Percentiles rank a stretch among this genome's conserved stretches.
Evolutionary conservation across 306 rosid genomes (phyloP).

Genomic region (Cucumis hystrix): DNA sequence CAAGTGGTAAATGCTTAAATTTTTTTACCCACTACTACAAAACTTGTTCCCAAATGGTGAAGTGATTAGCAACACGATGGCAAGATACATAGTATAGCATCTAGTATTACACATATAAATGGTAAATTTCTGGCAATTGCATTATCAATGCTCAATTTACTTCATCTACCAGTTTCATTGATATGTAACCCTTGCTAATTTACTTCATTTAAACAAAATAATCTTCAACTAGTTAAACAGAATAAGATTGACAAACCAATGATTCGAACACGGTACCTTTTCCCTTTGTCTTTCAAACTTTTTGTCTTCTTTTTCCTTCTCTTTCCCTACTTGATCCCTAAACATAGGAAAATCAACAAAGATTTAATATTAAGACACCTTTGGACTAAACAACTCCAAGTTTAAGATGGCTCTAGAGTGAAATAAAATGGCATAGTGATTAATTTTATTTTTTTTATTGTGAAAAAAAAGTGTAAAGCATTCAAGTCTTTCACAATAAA

Average conservation of each 20-base stretch:
- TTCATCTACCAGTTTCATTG: background rate
- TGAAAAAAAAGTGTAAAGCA: background rate
- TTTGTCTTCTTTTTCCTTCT: constrained; percentile 28
- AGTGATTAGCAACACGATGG: background rate
- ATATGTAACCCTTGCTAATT: background rate
- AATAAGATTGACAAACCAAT: background rate
- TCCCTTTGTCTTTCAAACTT: constrained; percentile 34
- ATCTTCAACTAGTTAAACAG: background rate
- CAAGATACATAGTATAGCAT: background rate
- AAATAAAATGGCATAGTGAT: background rate
- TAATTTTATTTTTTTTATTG: too few species aligned
- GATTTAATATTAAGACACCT: background rate
- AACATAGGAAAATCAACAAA: constrained; percentile 5
- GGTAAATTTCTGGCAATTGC: background rate
- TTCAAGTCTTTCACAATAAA: background rate
- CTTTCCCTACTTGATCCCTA: constrained; percentile 30
- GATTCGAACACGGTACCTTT: constrained; percentile 35
- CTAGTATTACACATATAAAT: background rate
- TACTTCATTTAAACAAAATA: background rate
- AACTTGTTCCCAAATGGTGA: background rate
- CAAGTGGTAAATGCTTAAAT: background rate
- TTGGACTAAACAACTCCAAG: background rate
- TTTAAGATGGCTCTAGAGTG: background rate
- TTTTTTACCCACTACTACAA: background rate
- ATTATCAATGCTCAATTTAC: background rate